These are phyloP conservation scores for Fusarium sp. DNA, from an alignment of 2,329 filamentous ascomycete genomes.

Conservation along the genomic window DNA sequence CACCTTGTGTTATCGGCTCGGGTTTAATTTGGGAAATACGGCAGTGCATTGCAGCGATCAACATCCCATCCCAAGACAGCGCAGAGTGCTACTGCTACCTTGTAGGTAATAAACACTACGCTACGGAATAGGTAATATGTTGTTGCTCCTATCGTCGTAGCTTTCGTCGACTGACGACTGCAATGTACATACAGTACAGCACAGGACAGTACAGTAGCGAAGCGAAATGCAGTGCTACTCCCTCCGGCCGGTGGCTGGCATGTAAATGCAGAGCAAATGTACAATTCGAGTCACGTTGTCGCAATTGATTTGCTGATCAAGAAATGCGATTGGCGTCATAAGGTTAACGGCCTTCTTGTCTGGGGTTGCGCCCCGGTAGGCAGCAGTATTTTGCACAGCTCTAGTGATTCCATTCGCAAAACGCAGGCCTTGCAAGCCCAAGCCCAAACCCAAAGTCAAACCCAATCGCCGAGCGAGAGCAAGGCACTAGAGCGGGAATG, in stretches of 20 bases:
- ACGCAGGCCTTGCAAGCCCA: background rate
- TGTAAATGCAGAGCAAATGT: background rate
- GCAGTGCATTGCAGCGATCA: constrained; percentile 4
- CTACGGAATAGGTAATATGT: background rate
- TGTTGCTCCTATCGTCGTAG: background rate
- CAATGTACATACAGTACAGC: background rate
- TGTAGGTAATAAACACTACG: background rate
- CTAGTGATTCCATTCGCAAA: constrained; percentile 10
- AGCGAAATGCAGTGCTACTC: constrained; percentile 25
- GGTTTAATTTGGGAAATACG: constrained; percentile 26
- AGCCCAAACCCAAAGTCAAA: constrained; percentile 6
- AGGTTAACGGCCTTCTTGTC: constrained; percentile 22
- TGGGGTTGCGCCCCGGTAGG: constrained; percentile 29
- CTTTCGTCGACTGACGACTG: background rate
- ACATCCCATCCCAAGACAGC: background rate
- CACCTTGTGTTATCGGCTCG: background rate
- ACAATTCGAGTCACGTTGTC: constrained; percentile 5
- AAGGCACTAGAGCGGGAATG: background rate
- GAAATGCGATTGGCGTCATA: constrained; percentile 23
- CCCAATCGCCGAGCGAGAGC: background rate
- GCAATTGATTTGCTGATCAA: background rate
- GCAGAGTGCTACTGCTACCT: constrained; percentile 22
- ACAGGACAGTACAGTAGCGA: background rate
- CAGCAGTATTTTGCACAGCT: constrained; percentile 22
- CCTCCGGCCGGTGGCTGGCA: background rate